A percentile compares a stretch with the other conserved stretches of the same genome.
These are phyloP conservation scores for Scutellaria minor DNA, from an alignment of 257 asterid genomes.

Conservation along the genomic window DNA sequence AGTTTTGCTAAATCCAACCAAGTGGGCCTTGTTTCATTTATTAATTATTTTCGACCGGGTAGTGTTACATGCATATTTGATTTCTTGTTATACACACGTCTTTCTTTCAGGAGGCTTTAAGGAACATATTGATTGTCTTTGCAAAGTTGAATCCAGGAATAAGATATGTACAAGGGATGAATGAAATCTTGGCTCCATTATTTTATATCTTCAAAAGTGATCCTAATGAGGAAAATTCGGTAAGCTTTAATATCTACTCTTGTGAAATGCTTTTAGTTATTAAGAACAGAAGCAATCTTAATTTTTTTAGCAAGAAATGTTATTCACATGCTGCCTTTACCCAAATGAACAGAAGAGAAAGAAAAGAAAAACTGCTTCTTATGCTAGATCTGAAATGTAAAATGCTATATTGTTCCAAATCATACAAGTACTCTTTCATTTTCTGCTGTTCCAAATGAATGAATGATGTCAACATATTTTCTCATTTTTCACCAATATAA, in stretches of 20 bases:
- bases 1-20: constrained; percentile 76
- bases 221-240: constrained; percentile 75
- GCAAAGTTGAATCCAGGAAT: constrained; percentile 98
- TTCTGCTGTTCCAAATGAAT: constrained; percentile 11
- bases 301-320: not conserved
- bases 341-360: not conserved
- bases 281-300: constrained; percentile 11
- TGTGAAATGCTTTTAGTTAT: constrained; percentile 9
- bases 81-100: constrained; percentile 23
- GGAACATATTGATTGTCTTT: constrained; percentile 69
- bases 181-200: constrained; percentile 91
- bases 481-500: not conserved
- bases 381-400: constrained; percentile 19
- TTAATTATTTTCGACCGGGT: constrained; percentile 22
- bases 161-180: constrained; percentile 99
- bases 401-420: not conserved
- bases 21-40: constrained; percentile 47
- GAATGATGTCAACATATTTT: constrained; percentile 1
- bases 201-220: constrained; percentile 80
- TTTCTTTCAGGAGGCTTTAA: constrained; percentile 75
- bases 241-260: constrained; percentile 42
- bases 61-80: constrained; percentile 18
- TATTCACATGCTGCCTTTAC: not conserved
- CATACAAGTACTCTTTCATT: constrained; percentile 14
- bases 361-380: too few relatives aligned